Evolutionary conservation across 1,284 basidiomycete species (phyloP).

Genomic region (Microbotryomycetes sp.): DNA sequence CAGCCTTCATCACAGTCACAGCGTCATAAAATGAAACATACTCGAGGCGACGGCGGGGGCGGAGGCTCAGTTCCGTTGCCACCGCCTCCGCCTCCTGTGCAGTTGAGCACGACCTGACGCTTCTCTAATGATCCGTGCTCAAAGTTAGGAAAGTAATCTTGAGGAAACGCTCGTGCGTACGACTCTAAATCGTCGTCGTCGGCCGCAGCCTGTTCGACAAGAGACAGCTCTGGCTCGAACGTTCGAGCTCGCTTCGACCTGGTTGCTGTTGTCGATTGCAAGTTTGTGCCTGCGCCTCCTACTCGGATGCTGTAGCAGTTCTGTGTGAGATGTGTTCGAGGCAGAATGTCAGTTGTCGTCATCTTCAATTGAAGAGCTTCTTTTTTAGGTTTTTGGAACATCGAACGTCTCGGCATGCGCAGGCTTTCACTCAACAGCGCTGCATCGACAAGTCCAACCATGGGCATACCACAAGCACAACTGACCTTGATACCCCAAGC

Average conservation of each 20-base stretch:
- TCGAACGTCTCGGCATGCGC: slow-evolving; percentile 12
- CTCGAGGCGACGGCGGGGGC: not conserved
- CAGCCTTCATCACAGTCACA: too few relatives aligned
- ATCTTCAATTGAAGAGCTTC: not conserved
- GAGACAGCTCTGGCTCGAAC: not conserved
- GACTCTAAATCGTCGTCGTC: slow-evolving; percentile 21
- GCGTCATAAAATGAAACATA: too few relatives aligned
- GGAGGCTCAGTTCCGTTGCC: not conserved
- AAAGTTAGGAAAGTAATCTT: not conserved
- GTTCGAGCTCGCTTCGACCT: not conserved
- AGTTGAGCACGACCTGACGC: slow-evolving; percentile 2
- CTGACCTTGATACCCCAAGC: not conserved
- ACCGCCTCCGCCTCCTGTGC: not conserved
- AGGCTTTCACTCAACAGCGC: not conserved
- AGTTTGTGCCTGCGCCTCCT: not conserved
- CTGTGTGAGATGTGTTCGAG: not conserved
- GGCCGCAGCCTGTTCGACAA: slow-evolving; percentile 1
- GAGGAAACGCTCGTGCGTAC: slow-evolving; percentile 27
- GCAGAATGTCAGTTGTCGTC: not conserved
- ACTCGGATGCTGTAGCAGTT: not conserved
- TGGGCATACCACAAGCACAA: slow-evolving; percentile 2
- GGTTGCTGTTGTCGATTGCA: not conserved
- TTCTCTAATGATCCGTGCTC: slow-evolving; percentile 2
- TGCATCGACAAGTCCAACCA: not conserved
- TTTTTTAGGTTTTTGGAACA: not conserved